Percentiles rank a stretch among this genome's conserved stretches.
These are phyloP conservation scores for Lepidium didymum DNA, from an alignment of 345 rosid genomes.

Conservation along the genomic window DNA sequence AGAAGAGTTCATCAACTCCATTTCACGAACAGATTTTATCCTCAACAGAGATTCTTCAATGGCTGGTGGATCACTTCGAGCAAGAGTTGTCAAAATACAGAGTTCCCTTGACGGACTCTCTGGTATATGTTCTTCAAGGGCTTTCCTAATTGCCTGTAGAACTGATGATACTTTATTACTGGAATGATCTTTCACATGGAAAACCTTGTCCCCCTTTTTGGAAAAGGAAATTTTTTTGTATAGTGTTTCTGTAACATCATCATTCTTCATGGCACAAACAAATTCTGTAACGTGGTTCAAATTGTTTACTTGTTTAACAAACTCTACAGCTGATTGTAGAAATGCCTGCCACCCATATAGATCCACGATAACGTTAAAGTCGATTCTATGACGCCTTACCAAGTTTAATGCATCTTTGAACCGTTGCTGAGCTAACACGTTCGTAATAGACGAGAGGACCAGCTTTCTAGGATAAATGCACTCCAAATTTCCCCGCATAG, in stretches of 20 bases:
- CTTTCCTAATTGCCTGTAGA: conserved; percentile 72
- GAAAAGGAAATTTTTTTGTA: conserved; percentile 45
- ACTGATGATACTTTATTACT: conserved; percentile 69
- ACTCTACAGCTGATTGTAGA: conserved; percentile 63
- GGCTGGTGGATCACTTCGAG: conserved; percentile 88
- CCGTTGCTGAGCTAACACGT: conserved; percentile 61
- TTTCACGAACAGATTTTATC: conserved; percentile 78
- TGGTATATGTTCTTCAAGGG: conserved; percentile 65
- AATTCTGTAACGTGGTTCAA: conserved; percentile 86
- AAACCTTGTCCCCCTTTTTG: conserved; percentile 36
- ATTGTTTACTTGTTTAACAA: conserved; percentile 75
- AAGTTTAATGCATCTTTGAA: conserved; percentile 75
- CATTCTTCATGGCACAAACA: conserved; percentile 79
- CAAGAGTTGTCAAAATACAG: conserved; percentile 89
- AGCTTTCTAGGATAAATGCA: conserved; percentile 89
- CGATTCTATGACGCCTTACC: conserved; percentile 95
- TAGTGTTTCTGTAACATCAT: conserved; percentile 62
- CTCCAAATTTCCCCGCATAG: conserved; percentile 83
- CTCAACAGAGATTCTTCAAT: conserved; percentile 83
- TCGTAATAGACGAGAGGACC: conserved; percentile 65
- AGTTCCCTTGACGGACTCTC: conserved; percentile 92
- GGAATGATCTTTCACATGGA: conserved; percentile 32
- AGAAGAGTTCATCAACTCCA: conserved; percentile 64
- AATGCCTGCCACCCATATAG: conserved; percentile 79
- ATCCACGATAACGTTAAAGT: conserved; percentile 83